A percentile compares a stretch with the other conserved stretches of the same genome.
phyloP scores from a whole-genome alignment of 139 green algal species.

The Chlamydomonas urium region DNA sequence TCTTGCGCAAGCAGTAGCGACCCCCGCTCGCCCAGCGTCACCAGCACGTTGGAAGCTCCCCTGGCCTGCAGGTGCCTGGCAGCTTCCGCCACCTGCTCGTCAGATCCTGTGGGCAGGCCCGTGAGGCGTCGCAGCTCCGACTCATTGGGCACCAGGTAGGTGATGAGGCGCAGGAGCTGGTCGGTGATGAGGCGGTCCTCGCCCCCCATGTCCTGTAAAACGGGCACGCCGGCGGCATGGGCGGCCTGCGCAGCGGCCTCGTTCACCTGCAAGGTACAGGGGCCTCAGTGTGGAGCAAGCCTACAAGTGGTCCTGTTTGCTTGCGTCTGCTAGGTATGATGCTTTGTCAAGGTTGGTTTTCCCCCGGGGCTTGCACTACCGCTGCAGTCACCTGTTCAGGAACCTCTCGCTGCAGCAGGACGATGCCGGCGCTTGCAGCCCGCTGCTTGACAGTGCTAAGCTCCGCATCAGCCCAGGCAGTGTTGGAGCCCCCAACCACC shows the following conservation, averaged over 20 bases:
- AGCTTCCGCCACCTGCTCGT: conserved; percentile 42
- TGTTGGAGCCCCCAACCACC: conserved; percentile 66
- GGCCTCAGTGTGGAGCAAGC: no score
- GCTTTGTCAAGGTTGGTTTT: no score
- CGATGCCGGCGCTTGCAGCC: neutral
- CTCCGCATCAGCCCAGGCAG: conserved; percentile 16
- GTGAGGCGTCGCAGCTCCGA: conserved; percentile 53
- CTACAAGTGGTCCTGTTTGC: no score
- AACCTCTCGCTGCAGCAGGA: conserved; percentile 64
- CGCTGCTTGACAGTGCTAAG: neutral
- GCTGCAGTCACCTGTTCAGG: conserved; percentile 53
- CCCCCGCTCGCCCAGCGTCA: conserved; percentile 55
- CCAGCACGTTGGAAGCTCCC: conserved; percentile 47
- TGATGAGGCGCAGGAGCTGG: conserved; percentile 32
- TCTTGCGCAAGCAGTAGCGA: conserved; percentile 37
- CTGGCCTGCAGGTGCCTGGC: conserved; percentile 24
- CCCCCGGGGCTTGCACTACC: no score
- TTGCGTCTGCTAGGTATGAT: no score
- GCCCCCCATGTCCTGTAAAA: conserved; percentile 51
- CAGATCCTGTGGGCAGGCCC: conserved; percentile 24
- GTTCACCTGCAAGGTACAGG: no score
- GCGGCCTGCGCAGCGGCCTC: conserved; percentile 41
- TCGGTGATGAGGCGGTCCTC: conserved; percentile 37
- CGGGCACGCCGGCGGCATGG: conserved; percentile 35
- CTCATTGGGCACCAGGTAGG: conserved; percentile 60